A percentile compares a stretch with the other conserved stretches of the same genome.
These are phyloP conservation scores for Bocquillonia castaneifolia DNA, from an alignment of 441 rosid species.

Conservation along the genomic window DNA sequence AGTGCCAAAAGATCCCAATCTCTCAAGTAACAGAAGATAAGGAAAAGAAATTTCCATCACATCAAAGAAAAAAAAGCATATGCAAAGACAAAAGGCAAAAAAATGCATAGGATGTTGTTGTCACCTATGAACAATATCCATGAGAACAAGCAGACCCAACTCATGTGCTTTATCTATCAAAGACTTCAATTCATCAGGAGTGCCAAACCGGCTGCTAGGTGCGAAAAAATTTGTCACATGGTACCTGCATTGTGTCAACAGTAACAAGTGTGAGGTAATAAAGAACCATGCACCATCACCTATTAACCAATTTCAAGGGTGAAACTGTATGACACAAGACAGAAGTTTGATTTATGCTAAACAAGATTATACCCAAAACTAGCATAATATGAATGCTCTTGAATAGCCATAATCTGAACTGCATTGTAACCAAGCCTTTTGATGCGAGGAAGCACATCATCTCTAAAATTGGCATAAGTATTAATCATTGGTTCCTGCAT, in stretches of 20 bases:
- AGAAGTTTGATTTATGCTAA: slow-evolving; percentile 12
- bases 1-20: not conserved
- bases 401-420: slow-evolving; percentile 98
- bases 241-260: slow-evolving; percentile 58
- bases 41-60: not conserved
- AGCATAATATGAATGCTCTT: slow-evolving; percentile 95
- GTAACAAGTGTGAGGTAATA: slow-evolving; percentile 21
- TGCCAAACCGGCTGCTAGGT: slow-evolving; percentile 97
- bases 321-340: not conserved
- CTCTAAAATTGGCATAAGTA: slow-evolving; percentile 87
- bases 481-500: slow-evolving; percentile 85
- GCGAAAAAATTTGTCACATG: slow-evolving; percentile 94
- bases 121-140: slow-evolving; percentile 99
- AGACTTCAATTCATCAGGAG: slow-evolving; percentile 96
- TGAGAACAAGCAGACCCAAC: slow-evolving; percentile 85
- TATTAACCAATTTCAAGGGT: slow-evolving; percentile 13
- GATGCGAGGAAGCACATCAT: slow-evolving; percentile 93
- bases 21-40: not conserved
- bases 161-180: slow-evolving; percentile 94
- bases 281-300: slow-evolving; percentile 14
- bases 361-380: slow-evolving; percentile 77
- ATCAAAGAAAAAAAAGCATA: too few relatives aligned
- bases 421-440: slow-evolving; percentile 93
- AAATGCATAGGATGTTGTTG: slow-evolving; percentile 1
- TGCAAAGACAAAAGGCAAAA: too few relatives aligned